Conservation (phyloP, 768 basidiomycete species). For the Dioszegia crocea region DNA sequence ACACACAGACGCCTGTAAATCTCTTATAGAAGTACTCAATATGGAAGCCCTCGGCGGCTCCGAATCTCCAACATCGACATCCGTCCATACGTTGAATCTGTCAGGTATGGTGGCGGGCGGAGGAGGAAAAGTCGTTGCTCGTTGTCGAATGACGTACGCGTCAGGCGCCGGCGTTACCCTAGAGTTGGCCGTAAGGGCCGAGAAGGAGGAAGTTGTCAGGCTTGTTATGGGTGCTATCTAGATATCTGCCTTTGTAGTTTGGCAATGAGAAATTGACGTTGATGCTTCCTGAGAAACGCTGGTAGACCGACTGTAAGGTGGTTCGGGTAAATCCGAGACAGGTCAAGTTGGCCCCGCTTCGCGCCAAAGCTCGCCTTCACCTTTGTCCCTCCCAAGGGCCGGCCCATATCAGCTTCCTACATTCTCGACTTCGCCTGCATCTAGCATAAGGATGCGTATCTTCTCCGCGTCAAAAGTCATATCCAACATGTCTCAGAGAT, state of each 20-base stretch:
- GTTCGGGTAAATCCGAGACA: neutral
- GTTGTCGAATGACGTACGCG: constrained; percentile 92
- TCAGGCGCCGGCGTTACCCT: constrained; percentile 86
- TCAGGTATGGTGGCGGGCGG: constrained; percentile 87
- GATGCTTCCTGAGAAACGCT: too few species aligned
- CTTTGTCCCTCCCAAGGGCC: neutral
- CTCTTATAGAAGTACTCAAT: constrained; percentile 88
- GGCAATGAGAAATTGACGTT: neutral
- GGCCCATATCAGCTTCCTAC: too few species aligned
- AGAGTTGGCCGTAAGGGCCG: constrained; percentile 84
- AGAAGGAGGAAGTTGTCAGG: constrained; percentile 77
- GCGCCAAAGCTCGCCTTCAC: neutral
- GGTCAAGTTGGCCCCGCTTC: too few species aligned
- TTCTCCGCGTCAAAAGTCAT: neutral
- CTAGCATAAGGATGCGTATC: neutral
- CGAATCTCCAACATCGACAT: constrained; percentile 70
- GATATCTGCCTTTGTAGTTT: neutral
- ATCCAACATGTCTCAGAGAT: neutral
- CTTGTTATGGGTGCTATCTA: constrained; percentile 84
- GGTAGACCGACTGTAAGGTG: too few species aligned
- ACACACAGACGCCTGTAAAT: constrained; percentile 80
- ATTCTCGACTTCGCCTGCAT: too few species aligned
- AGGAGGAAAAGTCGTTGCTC: constrained; percentile 90
- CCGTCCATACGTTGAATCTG: constrained; percentile 90
- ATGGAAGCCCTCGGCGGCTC: constrained; percentile 96